A percentile compares a stretch with the other conserved stretches of the same genome.
phyloP scores from a whole-genome alignment of 108 stramenopile genomes.

The Nannochloropsis salina region DNA sequence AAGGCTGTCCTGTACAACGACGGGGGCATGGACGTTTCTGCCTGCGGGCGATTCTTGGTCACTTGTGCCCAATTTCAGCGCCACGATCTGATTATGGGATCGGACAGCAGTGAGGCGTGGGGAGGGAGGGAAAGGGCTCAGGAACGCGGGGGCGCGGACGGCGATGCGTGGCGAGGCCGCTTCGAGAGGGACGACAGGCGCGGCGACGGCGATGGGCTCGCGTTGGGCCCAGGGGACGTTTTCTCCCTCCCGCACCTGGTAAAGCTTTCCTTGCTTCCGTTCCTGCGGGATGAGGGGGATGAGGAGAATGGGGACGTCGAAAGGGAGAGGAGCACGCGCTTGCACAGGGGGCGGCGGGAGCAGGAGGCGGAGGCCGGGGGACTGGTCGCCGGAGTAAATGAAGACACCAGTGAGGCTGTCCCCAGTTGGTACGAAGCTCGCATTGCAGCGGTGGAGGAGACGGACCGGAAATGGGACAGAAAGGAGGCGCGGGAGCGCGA shows the following conservation, averaged over 20 bases:
- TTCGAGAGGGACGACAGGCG: not conserved
- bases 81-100: not conserved
- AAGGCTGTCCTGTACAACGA: conserved; percentile 87
- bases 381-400: not conserved
- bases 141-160: not conserved
- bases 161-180: not conserved
- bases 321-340: not conserved
- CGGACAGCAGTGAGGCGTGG: not conserved
- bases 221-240: not conserved
- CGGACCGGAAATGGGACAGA: not conserved
- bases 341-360: not conserved
- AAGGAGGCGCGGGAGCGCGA: not conserved
- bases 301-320: not conserved
- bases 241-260: not conserved
- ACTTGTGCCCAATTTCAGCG: conserved; percentile 61
- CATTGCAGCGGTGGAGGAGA: not conserved
- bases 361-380: not conserved
- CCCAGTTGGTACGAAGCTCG: not conserved
- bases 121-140: not conserved
- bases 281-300: not conserved
- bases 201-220: not conserved
- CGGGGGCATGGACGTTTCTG: conserved; percentile 86
- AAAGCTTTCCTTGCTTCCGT: not conserved
- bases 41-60: conserved; percentile 75
- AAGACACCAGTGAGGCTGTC: not conserved